Evolutionary conservation across 768 basidiomycete genomes (phyloP), one percentile per base, ranked within the genome.

Genomic region (Sarcomyxa edulis): DNA sequence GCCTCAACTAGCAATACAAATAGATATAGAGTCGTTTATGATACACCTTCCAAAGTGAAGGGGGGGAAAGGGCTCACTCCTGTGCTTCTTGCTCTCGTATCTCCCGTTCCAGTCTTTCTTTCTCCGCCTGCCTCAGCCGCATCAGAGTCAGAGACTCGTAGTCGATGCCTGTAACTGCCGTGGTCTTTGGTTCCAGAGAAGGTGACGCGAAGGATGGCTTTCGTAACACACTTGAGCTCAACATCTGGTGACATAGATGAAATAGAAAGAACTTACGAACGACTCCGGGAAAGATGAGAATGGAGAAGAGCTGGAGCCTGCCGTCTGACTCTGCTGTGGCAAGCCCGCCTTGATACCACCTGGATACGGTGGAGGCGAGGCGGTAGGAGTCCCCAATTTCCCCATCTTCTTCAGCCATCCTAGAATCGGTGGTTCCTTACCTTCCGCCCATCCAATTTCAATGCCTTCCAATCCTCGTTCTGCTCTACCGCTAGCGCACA

Each of bases 81-180:
- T 72, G 71, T 24, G 56, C 58, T 48, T 89, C 86, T 37, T 74
- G 71, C 52, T 85, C 84, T 26, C 76, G 57, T 46, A 89, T 87
- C 55, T 89, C 86, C 42, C 74, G 67, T 54, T 91, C 89, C 18
- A 93, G 54, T 30, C 82, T 66, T 45, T 79, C 82, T 26, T 83
- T 69, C 55, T 91, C 89, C 1, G 88, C 86, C 51, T 91, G 84
- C 24, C 88, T 69, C 54, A 93, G 65, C 4, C 88, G 75, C 70
- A 91, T 73, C 24, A 92, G 66, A 1, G 86, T 91, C 43, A 90
- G 52, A 3, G 81, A 76, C 59, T 91, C 89, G 40, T 82, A 92
- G 53, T 90, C 84, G 33, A 90, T 48, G 2, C 72, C 73, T 8
- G 65, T 51, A 15, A 58, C 46, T 14, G 54, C 34, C n/a, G 59